phyloP scores from a whole-genome alignment of 1,139 yeast species.

The Yamadazyma trypodendri region DNA sequence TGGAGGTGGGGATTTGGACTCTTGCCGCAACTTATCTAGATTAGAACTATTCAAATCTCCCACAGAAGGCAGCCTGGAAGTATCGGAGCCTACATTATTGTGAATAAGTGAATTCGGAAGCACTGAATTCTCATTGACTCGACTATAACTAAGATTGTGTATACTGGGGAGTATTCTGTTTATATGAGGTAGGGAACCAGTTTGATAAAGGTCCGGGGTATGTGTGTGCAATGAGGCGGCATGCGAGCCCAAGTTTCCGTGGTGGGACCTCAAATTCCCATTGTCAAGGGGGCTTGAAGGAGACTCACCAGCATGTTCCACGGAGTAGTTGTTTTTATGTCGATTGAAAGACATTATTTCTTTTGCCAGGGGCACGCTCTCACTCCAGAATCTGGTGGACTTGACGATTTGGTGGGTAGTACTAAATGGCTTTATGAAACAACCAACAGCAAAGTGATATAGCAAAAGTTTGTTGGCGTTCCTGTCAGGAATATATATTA shows the following conservation, averaged over 20 bases:
- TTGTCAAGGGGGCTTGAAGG: too few relatives aligned
- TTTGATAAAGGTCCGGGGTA: too few relatives aligned
- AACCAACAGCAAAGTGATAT: background rate
- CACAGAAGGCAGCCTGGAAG: too few relatives aligned
- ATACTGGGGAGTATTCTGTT: background rate
- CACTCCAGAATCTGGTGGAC: too few relatives aligned
- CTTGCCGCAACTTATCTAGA: background rate
- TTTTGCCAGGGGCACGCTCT: conserved; percentile 2
- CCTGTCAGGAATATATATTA: background rate
- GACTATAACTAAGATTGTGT: background rate
- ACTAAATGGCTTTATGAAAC: too few relatives aligned
- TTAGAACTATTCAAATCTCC: background rate
- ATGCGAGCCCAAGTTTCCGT: too few relatives aligned
- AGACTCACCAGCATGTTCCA: too few relatives aligned
- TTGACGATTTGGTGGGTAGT: too few relatives aligned
- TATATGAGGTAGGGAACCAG: too few relatives aligned
- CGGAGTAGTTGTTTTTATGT: background rate
- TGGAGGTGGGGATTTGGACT: background rate
- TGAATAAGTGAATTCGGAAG: background rate
- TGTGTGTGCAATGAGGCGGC: too few relatives aligned
- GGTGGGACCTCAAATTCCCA: too few relatives aligned
- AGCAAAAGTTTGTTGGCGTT: background rate
- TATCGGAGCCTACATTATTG: too few relatives aligned
- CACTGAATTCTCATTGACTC: background rate
- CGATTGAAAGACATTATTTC: conserved; percentile 1